Evolutionary conservation across 495 filamentous ascomycete species (phyloP).

Genomic region (Durotheca rogersii): DNA sequence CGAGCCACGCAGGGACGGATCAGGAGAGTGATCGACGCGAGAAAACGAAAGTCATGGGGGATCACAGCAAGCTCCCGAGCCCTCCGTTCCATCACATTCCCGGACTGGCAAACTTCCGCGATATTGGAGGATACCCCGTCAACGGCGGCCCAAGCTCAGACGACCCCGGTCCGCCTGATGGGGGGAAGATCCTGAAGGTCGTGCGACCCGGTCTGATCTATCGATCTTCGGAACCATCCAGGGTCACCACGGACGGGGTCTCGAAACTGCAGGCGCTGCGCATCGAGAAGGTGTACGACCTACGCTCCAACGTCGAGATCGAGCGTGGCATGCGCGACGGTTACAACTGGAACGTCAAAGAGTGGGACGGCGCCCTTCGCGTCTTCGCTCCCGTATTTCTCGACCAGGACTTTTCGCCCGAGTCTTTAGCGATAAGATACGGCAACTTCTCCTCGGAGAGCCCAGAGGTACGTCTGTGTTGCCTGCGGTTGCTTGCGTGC

Average conservation of each 20-base stretch:
- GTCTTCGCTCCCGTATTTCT: conserved; percentile 61
- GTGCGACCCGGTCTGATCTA: conserved; percentile 54
- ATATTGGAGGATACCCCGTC: conserved; percentile 57
- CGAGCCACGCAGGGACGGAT: no score
- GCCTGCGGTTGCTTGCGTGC: conserved; percentile 16
- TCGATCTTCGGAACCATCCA: conserved; percentile 58
- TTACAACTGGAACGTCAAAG: conserved; percentile 34
- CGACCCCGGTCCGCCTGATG: conserved; percentile 10
- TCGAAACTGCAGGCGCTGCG: conserved; percentile 52
- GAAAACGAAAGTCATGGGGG: conserved; percentile 5
- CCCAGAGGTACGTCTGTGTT: conserved; percentile 48
- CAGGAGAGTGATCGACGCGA: no score
- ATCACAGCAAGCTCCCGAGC: conserved; percentile 30
- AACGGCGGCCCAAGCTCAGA: conserved; percentile 7
- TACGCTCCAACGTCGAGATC: conserved; percentile 59
- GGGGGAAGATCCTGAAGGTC: conserved; percentile 31
- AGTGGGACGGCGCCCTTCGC: conserved; percentile 52
- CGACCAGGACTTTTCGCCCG: conserved; percentile 57
- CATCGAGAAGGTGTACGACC: conserved; percentile 64
- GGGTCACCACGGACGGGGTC: conserved; percentile 54
- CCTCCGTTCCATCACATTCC: conserved; percentile 55
- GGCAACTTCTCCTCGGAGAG: conserved; percentile 45
- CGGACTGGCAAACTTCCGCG: conserved; percentile 61
- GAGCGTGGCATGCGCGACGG: conserved; percentile 36
- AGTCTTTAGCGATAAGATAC: conserved; percentile 50